These are phyloP conservation scores for Xylaria arbuscula DNA, from an alignment of 2,329 filamentous ascomycete genomes.

Conservation along the genomic window DNA sequence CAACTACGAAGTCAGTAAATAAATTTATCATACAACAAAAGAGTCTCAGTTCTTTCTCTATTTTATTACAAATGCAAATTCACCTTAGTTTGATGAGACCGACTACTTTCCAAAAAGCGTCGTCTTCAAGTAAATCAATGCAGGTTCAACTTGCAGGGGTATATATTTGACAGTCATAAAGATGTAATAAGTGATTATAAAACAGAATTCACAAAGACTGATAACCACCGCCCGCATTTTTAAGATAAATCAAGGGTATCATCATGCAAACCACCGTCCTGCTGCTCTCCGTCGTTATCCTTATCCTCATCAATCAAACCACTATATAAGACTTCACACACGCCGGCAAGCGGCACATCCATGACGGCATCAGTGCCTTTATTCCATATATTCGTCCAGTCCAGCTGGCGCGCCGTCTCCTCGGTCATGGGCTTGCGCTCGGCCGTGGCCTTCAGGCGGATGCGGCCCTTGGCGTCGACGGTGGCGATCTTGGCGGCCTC, in stretches of 20 bases:
- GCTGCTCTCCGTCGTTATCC: constrained; percentile 39
- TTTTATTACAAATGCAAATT: too few relatives aligned
- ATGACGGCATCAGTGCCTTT: constrained; percentile 96
- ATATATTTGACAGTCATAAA: too few relatives aligned
- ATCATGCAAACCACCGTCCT: constrained; percentile 16
- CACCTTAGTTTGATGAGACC: too few relatives aligned
- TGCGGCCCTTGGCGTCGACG: constrained; percentile 75
- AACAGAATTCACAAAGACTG: too few relatives aligned
- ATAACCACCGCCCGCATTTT: too few relatives aligned
- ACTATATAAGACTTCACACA: constrained; percentile 94
- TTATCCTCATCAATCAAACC: constrained; percentile 51
- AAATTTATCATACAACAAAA: background rate
- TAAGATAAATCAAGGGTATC: constrained; percentile 32
- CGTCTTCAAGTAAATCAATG: too few relatives aligned
- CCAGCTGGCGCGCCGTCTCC: constrained; percentile 53
- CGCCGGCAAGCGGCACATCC: constrained; percentile 94
- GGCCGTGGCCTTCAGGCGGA: constrained; percentile 52
- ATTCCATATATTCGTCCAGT: constrained; percentile 89
- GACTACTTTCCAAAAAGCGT: too few relatives aligned
- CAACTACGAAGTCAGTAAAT: background rate
- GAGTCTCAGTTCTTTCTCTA: background rate
- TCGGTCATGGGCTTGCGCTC: constrained; percentile 53
- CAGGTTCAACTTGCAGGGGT: too few relatives aligned
- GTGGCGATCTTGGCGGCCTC: constrained; percentile 87
- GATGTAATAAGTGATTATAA: too few relatives aligned